Base-by-base conservation (phyloP, 2,329 filamentous ascomycete species). In the Fonsecaea pedrosoi region DNA sequence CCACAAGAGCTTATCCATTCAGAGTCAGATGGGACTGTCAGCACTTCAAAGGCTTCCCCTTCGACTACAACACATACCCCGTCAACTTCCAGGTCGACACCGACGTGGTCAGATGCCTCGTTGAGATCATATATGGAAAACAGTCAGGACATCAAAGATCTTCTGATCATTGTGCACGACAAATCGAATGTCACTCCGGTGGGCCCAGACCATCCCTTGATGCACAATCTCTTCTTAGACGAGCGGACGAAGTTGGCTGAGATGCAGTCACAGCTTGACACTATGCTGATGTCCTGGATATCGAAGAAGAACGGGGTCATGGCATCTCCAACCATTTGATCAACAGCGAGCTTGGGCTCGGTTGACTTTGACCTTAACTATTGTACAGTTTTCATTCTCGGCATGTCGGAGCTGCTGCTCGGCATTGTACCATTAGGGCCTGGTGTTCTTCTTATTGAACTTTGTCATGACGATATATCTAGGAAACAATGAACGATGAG, bases 81-180 rank as follows among this genome's bases (percentile, higher is more conserved):
- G 4, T 84, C 86, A 34, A 84, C 86, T 30, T 82, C 85, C 34
- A 74, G 75, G 15, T 82, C 83, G 15, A 84, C 85, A 21, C 85
- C 89, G 32, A 87, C 88, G 0, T 99, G 95, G 95, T 94, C 92
- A 69, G 94, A 98, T 77, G 85, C 88, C 64, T 92, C 89, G 73
- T 85, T 99, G 34, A 88, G 92, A 67, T 90, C 91, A 13, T 99
- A 97, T 79, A 90, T 98, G 74, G 94, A 98, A 72, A 92, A 95
- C 72, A 89, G 92, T 68, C 89, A 89, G 38, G 92, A 97, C 70
- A 92, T 99, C 72, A 88, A 92, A 59, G 94, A 99, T 76, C 86
- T 98, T 76, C 85, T 98, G 60, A 86, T 94, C 42, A 91, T 99
- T 68, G 92, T 99, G 34, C 94, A 97, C 76, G 94, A 98, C 79